These are phyloP conservation scores for Hawksworthiomyces lignivorus DNA, from an alignment of 2,329 filamentous ascomycete species.

Conservation along the genomic window DNA sequence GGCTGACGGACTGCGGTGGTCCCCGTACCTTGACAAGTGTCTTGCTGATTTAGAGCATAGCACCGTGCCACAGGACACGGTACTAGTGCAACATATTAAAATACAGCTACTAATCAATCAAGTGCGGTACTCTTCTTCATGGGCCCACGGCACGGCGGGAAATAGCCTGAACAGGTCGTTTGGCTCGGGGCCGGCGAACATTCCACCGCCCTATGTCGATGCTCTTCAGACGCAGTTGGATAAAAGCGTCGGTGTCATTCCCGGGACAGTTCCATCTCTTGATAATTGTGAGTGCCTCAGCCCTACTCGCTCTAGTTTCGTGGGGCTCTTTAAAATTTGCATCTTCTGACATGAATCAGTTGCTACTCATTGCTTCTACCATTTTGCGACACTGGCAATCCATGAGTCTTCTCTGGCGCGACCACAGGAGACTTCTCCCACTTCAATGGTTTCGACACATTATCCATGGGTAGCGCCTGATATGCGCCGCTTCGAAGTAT, in stretches of 20 bases:
- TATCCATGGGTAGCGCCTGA: conserved; percentile 4
- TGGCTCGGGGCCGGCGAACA: neutral
- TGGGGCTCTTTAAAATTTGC: neutral
- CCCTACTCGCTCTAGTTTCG: neutral
- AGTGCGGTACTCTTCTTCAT: conserved; percentile 11
- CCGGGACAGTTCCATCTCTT: neutral
- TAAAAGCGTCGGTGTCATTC: neutral
- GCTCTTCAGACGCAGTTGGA: conserved; percentile 5
- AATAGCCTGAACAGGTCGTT: neutral
- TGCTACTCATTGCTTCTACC: conserved; percentile 7
- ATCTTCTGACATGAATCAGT: neutral
- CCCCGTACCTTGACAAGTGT: conserved; percentile 49
- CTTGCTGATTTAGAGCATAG: conserved; percentile 37
- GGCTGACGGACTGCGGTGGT: conserved; percentile 48
- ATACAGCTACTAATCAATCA: conserved; percentile 32
- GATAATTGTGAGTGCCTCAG: neutral
- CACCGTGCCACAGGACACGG: conserved; percentile 40
- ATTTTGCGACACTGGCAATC: conserved; percentile 9
- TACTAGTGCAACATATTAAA: conserved; percentile 35
- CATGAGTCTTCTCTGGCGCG: conserved; percentile 8
- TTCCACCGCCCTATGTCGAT: conserved; percentile 4
- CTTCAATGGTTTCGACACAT: too few species aligned
- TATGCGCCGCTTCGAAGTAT: conserved; percentile 6
- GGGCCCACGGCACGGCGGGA: neutral
- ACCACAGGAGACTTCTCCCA: neutral